Conservation (phyloP, 176 grass and related monocot genomes). For the Oryza glumipatula region DNA sequence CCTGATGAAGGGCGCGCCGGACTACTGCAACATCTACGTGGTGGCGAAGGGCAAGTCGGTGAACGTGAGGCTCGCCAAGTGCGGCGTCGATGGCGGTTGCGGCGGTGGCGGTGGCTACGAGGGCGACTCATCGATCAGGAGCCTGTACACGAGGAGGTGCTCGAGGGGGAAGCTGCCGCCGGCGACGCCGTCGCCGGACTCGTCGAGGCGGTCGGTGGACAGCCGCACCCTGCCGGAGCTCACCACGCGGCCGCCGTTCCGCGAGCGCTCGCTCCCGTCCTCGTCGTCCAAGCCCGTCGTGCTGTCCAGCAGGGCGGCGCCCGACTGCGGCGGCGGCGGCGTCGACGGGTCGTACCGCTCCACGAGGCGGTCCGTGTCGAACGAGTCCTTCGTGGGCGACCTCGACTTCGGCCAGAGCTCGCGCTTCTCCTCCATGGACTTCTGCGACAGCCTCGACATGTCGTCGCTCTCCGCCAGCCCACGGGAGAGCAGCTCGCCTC, state of each 20-base stretch:
- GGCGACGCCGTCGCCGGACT: conserved; percentile 22
- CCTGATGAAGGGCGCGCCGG: conserved; percentile 63
- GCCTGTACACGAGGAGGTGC: conserved; percentile 39
- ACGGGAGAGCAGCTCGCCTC: conserved; percentile 52
- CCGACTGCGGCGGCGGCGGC: not conserved
- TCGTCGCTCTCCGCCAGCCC: conserved; percentile 31
- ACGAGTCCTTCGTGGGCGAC: conserved; percentile 51
- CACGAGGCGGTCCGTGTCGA: conserved; percentile 32
- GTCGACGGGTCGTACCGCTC: conserved; percentile 29
- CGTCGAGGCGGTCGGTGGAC: conserved; percentile 38
- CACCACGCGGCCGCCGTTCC: conserved; percentile 51
- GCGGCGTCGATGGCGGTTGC: conserved; percentile 36
- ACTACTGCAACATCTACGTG: conserved; percentile 88
- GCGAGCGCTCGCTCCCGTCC: conserved; percentile 55
- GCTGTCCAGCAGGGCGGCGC: conserved; percentile 9
- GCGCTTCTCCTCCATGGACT: conserved; percentile 64
- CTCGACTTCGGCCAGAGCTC: conserved; percentile 58
- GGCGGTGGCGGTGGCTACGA: not conserved
- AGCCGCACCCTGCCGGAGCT: conserved; percentile 49
- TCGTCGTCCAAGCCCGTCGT: conserved; percentile 11
- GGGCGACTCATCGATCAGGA: conserved; percentile 20
- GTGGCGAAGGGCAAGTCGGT: conserved; percentile 68
- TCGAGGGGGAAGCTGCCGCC: conserved; percentile 50
- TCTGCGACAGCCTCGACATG: conserved; percentile 56
- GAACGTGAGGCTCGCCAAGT: conserved; percentile 66